Conservation (phyloP, 306 rosid genomes). For the Inga laurina region DNA sequence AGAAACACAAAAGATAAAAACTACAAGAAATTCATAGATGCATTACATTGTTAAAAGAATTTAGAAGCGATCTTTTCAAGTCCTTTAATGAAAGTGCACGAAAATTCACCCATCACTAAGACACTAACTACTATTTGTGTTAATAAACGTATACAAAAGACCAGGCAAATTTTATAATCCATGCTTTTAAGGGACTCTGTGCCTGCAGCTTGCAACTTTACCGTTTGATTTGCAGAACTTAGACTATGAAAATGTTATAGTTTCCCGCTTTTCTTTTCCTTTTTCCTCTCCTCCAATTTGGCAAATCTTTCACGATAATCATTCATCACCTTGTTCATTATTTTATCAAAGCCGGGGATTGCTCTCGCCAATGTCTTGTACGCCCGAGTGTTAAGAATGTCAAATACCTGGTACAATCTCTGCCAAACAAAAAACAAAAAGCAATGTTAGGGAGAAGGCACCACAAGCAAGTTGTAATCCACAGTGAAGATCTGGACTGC, state of each 20-base stretch:
- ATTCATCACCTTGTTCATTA: constrained; percentile 37
- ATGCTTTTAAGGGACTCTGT: background rate
- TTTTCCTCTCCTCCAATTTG: constrained; percentile 36
- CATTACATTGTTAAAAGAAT: background rate
- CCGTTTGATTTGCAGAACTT: constrained; percentile 27
- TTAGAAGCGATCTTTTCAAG: background rate
- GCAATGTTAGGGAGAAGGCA: constrained; percentile 16
- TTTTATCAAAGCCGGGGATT: constrained; percentile 60
- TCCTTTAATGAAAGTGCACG: background rate
- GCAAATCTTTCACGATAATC: constrained; percentile 29
- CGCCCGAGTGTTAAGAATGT: constrained; percentile 21
- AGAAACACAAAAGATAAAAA: background rate
- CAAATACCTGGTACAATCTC: constrained; percentile 39
- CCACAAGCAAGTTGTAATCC: background rate
- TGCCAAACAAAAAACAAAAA: constrained; percentile 36
- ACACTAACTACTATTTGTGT: background rate
- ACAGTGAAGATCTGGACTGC: background rate
- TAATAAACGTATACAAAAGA: background rate
- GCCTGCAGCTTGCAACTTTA: background rate
- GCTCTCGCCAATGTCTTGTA: constrained; percentile 25
- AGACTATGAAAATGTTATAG: constrained; percentile 10
- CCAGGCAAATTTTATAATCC: background rate
- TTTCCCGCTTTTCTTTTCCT: constrained; percentile 31
- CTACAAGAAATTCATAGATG: background rate
- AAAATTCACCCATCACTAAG: background rate